These are phyloP conservation scores for Paxillus involutus DNA, from an alignment of 768 basidiomycete genomes.

Conservation along the genomic window DNA sequence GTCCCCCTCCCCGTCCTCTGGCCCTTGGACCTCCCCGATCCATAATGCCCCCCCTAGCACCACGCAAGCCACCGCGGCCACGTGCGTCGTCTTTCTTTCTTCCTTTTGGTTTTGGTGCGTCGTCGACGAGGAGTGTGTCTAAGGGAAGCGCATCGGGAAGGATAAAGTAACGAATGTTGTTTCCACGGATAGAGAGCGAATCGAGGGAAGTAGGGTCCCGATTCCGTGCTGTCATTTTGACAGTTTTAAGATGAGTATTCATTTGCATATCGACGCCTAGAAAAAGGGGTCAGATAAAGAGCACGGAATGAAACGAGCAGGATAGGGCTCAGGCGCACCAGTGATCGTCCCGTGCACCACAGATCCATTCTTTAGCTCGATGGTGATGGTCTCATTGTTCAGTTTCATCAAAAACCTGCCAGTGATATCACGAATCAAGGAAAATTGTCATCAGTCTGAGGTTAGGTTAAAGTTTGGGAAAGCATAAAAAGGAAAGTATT, in stretches of 20 bases:
- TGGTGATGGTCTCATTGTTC: conserved; percentile 98
- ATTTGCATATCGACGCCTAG: conserved; percentile 98
- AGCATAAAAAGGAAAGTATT: conserved; percentile 12
- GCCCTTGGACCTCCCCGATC: conserved; percentile 57
- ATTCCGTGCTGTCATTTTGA: conserved; percentile 93
- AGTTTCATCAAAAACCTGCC: conserved; percentile 97
- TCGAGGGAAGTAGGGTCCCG: conserved; percentile 87
- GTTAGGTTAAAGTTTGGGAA: conserved; percentile 7
- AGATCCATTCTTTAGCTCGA: conserved; percentile 98
- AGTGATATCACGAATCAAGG: conserved; percentile 13
- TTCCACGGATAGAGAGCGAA: conserved; percentile 90
- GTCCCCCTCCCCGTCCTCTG: conserved; percentile 52
- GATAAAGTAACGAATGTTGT: conserved; percentile 95
- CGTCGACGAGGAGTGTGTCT: conserved; percentile 96
- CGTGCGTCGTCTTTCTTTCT: conserved; percentile 84
- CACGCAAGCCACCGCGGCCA: conserved; percentile 58
- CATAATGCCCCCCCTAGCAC: conserved; percentile 37
- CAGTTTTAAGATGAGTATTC: conserved; percentile 98
- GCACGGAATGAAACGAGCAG: not conserved
- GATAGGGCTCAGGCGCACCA: conserved; percentile 48
- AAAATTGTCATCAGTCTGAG: conserved; percentile 20
- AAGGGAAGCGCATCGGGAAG: conserved; percentile 97
- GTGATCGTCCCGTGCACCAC: conserved; percentile 96
- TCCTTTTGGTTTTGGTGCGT: conserved; percentile 93
- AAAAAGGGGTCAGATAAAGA: conserved; percentile 2